Conservation (phyloP, 805 yeast genomes). For the Metschnikowia lochheadii region DNA sequence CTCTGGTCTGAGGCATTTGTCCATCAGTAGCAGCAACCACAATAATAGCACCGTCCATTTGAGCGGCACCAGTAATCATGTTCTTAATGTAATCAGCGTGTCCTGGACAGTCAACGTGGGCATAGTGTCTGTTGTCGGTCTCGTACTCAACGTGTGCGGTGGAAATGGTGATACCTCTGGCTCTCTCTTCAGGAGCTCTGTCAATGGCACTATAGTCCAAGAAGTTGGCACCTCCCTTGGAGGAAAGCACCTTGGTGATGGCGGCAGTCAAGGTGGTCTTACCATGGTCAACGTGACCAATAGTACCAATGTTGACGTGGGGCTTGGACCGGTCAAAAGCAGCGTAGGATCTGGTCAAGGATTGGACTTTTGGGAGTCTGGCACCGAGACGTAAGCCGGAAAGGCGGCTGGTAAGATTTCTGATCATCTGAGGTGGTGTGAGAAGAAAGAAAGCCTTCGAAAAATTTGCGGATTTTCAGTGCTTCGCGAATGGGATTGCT, state of each 20-base stretch:
- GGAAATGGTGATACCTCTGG: slow-evolving; percentile 98
- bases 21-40: slow-evolving; percentile 99
- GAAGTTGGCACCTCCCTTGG: slow-evolving; percentile 87
- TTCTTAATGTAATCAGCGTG: slow-evolving; percentile 98
- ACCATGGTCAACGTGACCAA: slow-evolving; percentile 99
- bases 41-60: slow-evolving; percentile 99
- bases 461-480: slow-evolving; percentile 4
- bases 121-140: slow-evolving; percentile 91
- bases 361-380: slow-evolving; percentile 20
- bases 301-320: slow-evolving; percentile 94
- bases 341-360: slow-evolving; percentile 46
- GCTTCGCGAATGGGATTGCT: slow-evolving; percentile 2
- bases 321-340: slow-evolving; percentile 94
- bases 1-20: slow-evolving; percentile 99
- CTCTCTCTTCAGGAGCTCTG: slow-evolving; percentile 98
- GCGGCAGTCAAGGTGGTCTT: slow-evolving; percentile 98
- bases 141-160: slow-evolving; percentile 98
- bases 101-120: slow-evolving; percentile 98
- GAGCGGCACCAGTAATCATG: slow-evolving; percentile 99
- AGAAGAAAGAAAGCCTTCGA: background rate
- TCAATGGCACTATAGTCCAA: slow-evolving; percentile 91
- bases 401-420: slow-evolving; percentile 22
- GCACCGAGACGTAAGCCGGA: slow-evolving; percentile 26
- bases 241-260: slow-evolving; percentile 89
- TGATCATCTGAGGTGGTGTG: slow-evolving; percentile 22